These are phyloP conservation scores for Trichoderma simmonsii DNA, from an alignment of 2,329 filamentous ascomycete species.

Conservation along the genomic window DNA sequence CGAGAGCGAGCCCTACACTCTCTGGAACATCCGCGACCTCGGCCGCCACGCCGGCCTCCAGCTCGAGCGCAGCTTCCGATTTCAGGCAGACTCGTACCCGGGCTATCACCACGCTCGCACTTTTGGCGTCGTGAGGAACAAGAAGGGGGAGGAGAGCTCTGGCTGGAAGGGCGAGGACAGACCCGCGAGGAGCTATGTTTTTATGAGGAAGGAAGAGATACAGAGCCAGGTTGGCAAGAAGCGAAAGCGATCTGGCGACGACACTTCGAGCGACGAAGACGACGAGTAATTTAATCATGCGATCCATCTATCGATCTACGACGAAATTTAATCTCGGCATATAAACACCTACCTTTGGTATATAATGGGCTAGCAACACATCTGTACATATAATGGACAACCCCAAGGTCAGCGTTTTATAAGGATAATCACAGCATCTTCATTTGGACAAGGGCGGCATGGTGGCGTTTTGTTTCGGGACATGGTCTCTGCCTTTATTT, in stretches of 20 bases:
- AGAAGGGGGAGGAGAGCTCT: slow-evolving; percentile 42
- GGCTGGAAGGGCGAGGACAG: slow-evolving; percentile 43
- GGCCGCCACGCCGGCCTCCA: slow-evolving; percentile 72
- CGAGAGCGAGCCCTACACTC: slow-evolving; percentile 87
- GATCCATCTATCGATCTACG: background rate
- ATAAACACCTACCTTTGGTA: background rate
- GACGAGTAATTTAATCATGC: background rate
- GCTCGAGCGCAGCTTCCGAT: slow-evolving; percentile 68
- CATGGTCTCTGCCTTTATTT: background rate
- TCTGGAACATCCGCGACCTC: slow-evolving; percentile 92
- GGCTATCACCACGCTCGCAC: slow-evolving; percentile 73
- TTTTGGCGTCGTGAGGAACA: slow-evolving; percentile 59
- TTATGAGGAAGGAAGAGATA: slow-evolving; percentile 56
- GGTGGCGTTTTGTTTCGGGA: background rate
- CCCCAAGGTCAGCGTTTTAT: background rate
- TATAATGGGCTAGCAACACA: background rate
- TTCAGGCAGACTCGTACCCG: slow-evolving; percentile 64
- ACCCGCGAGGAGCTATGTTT: slow-evolving; percentile 57
- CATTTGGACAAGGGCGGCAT: background rate
- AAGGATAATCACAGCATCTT: background rate
- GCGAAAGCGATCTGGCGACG: slow-evolving; percentile 33
- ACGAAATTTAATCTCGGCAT: background rate
- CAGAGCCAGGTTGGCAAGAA: slow-evolving; percentile 28
- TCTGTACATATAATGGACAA: background rate
- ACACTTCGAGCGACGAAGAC: slow-evolving; percentile 34